Conservation (phyloP, 129 eudicot species). For the Erigeron canadensis region DNA sequence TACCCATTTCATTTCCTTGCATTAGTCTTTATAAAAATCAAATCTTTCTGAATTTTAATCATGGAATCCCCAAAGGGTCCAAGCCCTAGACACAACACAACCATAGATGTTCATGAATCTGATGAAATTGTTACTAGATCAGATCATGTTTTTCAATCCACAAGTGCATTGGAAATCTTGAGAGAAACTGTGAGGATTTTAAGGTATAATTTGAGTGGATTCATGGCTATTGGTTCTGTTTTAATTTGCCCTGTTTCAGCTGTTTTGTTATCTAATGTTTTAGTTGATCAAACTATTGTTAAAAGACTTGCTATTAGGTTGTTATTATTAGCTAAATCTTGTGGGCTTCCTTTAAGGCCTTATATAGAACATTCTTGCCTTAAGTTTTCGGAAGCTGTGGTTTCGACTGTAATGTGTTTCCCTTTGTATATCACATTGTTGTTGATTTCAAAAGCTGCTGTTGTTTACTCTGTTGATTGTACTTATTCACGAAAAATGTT, state of each 20-base stretch:
- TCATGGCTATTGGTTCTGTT: conserved; percentile 60
- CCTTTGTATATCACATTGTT: conserved; percentile 68
- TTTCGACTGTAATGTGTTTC: conserved; percentile 71
- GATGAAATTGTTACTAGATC: conserved; percentile 27
- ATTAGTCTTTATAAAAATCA: not conserved
- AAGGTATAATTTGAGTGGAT: conserved; percentile 60
- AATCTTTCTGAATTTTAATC: not conserved
- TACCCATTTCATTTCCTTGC: not conserved
- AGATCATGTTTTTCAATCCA: conserved; percentile 60
- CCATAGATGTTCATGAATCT: conserved; percentile 29
- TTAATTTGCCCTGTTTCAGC: conserved; percentile 84
- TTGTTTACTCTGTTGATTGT: conserved; percentile 90
- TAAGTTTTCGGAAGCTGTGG: conserved; percentile 58
- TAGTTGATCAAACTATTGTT: conserved; percentile 68
- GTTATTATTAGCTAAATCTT: conserved; percentile 57
- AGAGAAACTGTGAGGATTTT: conserved; percentile 83
- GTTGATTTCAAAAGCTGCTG: conserved; percentile 76
- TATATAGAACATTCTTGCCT: conserved; percentile 66
- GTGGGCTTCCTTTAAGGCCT: conserved; percentile 69
- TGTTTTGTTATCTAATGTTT: conserved; percentile 58
- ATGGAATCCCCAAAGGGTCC: conserved; percentile 60
- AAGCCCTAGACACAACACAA: conserved; percentile 51
- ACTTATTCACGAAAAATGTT: conserved; percentile 74
- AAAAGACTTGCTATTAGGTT: conserved; percentile 59
- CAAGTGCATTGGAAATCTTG: conserved; percentile 83